phyloP scores from a whole-genome alignment of 2,329 filamentous ascomycete species.

The Aspergillus sclerotialis region DNA sequence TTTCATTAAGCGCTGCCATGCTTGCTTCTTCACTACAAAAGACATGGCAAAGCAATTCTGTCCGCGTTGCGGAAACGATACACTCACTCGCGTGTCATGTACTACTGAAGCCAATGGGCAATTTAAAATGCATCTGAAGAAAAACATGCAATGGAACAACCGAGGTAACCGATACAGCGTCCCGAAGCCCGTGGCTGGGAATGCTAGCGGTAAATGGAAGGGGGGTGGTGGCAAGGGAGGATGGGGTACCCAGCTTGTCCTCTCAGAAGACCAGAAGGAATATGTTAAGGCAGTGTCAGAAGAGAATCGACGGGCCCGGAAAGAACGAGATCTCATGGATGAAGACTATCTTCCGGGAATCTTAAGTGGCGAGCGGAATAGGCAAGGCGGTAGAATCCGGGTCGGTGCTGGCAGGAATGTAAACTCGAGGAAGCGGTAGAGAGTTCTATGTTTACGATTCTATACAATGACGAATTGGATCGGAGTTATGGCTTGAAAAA shows the following conservation, averaged over 20 bases:
- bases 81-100: constrained; percentile 77
- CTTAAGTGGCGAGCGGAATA: constrained; percentile 68
- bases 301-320: constrained; percentile 52
- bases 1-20: constrained; percentile 88
- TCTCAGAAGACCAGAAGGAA: constrained; percentile 96
- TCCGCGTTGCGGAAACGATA: constrained; percentile 78
- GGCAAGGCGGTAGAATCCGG: constrained; percentile 59
- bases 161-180: constrained; percentile 88
- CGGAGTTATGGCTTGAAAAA: constrained; percentile 6
- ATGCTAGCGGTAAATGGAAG: constrained; percentile 66
- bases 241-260: constrained; percentile 76
- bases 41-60: constrained; percentile 90
- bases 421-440: constrained; percentile 61
- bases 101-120: constrained; percentile 72
- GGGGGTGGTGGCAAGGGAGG: constrained; percentile 70
- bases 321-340: constrained; percentile 83
- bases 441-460: constrained; percentile 4
- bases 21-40: constrained; percentile 77
- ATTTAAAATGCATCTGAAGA: constrained; percentile 81
- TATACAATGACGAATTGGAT: constrained; percentile 18
- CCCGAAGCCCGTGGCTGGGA: constrained; percentile 80
- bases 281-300: constrained; percentile 60
- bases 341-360: constrained; percentile 85
- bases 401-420: constrained; percentile 82
- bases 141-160: constrained; percentile 94